phyloP scores from a whole-genome alignment of 176 grass and related monocot species.

The Panicum miliaceum region DNA sequence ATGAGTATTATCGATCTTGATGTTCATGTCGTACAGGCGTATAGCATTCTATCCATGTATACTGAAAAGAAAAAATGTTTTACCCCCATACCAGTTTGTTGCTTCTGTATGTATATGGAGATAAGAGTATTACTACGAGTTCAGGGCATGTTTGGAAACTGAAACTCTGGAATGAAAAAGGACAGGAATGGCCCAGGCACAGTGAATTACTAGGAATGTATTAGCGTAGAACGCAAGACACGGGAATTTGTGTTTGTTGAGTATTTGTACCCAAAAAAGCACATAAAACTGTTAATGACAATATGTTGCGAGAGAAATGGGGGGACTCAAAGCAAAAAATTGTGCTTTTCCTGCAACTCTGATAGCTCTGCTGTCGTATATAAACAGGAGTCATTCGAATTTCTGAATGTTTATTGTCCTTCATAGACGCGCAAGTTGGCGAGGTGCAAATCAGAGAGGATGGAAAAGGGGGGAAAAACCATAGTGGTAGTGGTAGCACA shows the following conservation, averaged over 20 bases:
- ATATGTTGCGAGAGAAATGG: neutral
- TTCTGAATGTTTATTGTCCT: neutral
- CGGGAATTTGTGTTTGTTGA: neutral
- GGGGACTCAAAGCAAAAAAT: neutral
- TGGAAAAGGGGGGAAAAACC: neutral
- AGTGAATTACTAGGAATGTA: neutral
- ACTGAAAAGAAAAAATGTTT: neutral
- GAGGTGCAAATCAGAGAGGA: neutral
- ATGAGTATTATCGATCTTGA: neutral
- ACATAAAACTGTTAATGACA: neutral
- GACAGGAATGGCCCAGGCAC: neutral
- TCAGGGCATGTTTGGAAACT: neutral
- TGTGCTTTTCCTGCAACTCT: neutral
- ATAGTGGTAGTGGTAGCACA: neutral
- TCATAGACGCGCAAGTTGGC: neutral
- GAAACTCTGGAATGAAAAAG: neutral
- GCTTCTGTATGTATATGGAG: neutral
- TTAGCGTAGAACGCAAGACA: neutral
- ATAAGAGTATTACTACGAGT: neutral
- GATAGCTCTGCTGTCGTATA: neutral
- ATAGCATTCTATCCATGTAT: neutral
- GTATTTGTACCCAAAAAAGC: neutral
- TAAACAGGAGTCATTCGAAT: neutral
- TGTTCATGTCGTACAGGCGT: neutral
- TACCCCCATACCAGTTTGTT: neutral